Percentiles rank a stretch among this genome's conserved stretches.
These are phyloP conservation scores for Mucor lusitanicus DNA, from an alignment of 371 early-diverging fungal genomes.

Conservation along the genomic window DNA sequence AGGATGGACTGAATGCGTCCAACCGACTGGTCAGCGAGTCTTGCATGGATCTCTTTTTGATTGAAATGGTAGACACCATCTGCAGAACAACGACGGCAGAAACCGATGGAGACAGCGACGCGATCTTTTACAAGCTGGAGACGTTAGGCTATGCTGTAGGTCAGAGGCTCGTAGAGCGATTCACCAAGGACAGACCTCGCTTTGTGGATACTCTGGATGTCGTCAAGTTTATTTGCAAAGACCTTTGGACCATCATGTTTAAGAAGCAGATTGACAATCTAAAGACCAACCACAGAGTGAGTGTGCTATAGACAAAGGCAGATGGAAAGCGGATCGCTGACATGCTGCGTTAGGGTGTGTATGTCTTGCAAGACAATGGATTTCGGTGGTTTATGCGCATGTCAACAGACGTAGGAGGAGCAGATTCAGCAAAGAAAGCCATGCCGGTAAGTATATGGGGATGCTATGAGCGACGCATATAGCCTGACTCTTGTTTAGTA, in stretches of 20 bases:
- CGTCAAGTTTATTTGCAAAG: constrained; percentile 98
- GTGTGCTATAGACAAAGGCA: constrained; percentile 1
- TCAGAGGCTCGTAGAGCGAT: constrained; percentile 82
- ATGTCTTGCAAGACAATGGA: constrained; percentile 95
- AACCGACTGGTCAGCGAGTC: constrained; percentile 59
- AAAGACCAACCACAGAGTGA: constrained; percentile 95
- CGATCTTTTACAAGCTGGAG: constrained; percentile 85
- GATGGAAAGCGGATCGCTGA: not conserved
- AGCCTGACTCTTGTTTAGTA: constrained; percentile 55
- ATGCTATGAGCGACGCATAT: not conserved
- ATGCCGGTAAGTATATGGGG: constrained; percentile 61
- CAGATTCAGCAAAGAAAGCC: constrained; percentile 79
- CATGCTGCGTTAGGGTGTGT: constrained; percentile 75
- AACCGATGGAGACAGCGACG: constrained; percentile 73
- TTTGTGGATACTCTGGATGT: constrained; percentile 91
- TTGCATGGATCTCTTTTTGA: constrained; percentile 74
- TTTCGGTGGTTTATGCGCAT: constrained; percentile 93
- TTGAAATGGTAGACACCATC: constrained; percentile 79
- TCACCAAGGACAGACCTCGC: constrained; percentile 80
- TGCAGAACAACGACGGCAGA: constrained; percentile 61
- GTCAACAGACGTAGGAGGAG: constrained; percentile 76
- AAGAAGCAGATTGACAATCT: constrained; percentile 96
- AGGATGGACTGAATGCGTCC: not conserved
- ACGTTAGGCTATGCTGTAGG: constrained; percentile 90
- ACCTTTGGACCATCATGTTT: constrained; percentile 92